These are phyloP conservation scores for Colletotrichum sp. DNA, from an alignment of 2,329 filamentous ascomycete genomes.

Conservation along the genomic window DNA sequence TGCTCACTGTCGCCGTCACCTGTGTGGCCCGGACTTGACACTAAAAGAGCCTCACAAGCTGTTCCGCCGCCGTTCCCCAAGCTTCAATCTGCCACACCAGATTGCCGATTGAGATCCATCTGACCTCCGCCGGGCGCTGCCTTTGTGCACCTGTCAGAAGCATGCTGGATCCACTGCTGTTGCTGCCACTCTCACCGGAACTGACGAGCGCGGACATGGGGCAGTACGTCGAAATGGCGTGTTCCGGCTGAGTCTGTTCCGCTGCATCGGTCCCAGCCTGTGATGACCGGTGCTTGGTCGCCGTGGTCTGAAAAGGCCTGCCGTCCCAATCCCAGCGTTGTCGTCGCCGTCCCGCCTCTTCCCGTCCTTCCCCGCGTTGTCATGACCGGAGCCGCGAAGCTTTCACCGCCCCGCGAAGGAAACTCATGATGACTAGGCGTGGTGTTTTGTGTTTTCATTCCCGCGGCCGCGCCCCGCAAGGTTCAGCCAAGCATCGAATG, in stretches of 20 bases:
- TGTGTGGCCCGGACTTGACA: background rate
- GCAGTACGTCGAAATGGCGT: background rate
- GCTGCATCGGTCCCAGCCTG: background rate
- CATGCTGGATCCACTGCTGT: background rate
- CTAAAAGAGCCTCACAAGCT: background rate
- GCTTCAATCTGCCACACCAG: background rate
- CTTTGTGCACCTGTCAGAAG: constrained; percentile 5
- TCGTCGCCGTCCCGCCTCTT: background rate
- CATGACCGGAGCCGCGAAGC: background rate
- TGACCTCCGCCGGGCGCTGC: constrained; percentile 4
- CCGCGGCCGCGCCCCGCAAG: background rate
- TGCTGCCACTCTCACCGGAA: background rate
- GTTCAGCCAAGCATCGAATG: background rate
- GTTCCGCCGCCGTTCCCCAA: background rate
- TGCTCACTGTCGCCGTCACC: background rate
- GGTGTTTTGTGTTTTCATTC: background rate
- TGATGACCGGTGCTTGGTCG: background rate
- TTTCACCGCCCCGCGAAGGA: background rate
- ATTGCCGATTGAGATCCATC: constrained; percentile 19
- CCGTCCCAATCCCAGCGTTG: background rate
- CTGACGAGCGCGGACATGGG: background rate
- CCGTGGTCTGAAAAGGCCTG: background rate
- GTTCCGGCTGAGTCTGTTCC: background rate
- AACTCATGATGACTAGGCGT: background rate
- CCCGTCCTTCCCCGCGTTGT: background rate